Evolutionary conservation across 1,139 yeast genomes (phyloP), one percentile per base, ranked within the genome.

Genomic region (Taphrina deformans): DNA sequence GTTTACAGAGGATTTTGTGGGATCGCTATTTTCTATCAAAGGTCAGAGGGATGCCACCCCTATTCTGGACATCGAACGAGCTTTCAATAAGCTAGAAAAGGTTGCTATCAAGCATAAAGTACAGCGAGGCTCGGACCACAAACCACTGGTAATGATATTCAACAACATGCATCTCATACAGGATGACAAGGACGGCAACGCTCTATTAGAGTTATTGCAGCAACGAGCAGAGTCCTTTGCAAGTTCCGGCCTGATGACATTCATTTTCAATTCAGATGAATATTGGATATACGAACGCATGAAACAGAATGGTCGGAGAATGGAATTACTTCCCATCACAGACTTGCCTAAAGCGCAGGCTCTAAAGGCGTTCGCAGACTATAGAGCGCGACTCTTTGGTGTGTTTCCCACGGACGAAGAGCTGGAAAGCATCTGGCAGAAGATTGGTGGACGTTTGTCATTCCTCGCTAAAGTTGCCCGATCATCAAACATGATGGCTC

Each of bases 41-140:
- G 96, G 96, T 0, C 96, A 96, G 6, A 79, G 96, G 68, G 96
- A 89, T 69, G 87, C 96, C 6, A 87, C 93, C 0, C 95, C 96
- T 0, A 76, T 88, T 62, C 77, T 89, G 53, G 96, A 89, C 73
- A 88, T 89, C 65, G 96, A 89, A 73, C 78, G 96, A 61, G 96
- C 95, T 0, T 87, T 89, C 74, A 83, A 85, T 68, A 87, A 86
- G 70, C 76, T 89, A 21, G 96, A 89, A 71, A 85, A 85, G 69
- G 86, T 88, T 52, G 93, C 96, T 0, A 78, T 87, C 1, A 73
- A 76, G 55, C 77, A 86, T 66, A 62, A 55, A 33, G 33, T 38
- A 6, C 52, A 75, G 50, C 80, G 80, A 1, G 73, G 75, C 56
- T 72, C 74, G 55, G 72, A 75, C 10, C 78, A 78, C 0, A 79